Percentiles rank a stretch among this genome's conserved stretches.
Evolutionary conservation across 768 basidiomycete species (phyloP).

Genomic region (Tricholoma flavovirens): DNA sequence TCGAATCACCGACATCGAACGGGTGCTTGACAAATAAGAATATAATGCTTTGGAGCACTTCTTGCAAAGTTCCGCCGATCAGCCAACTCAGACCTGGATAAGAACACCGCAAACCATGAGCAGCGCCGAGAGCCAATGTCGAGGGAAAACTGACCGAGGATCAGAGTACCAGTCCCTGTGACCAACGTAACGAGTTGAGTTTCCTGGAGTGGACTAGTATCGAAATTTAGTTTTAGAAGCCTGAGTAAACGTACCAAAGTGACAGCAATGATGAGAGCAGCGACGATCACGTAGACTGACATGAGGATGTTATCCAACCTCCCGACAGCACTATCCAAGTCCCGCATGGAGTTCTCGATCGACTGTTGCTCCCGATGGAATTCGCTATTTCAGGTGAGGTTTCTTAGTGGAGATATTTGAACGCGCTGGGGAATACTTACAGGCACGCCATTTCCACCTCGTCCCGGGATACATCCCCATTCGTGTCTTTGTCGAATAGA

Average conservation of each 20-base stretch:
- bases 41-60: constrained; percentile 80
- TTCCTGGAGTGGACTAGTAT: constrained; percentile 39
- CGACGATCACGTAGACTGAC: constrained; percentile 68
- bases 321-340: constrained; percentile 86
- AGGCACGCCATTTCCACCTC: constrained; percentile 73
- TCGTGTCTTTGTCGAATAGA: constrained; percentile 65
- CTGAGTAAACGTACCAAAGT: constrained; percentile 49
- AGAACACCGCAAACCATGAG: constrained; percentile 2
- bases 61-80: constrained; percentile 74
- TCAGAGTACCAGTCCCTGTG: constrained; percentile 64
- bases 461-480: constrained; percentile 66
- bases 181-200: constrained; percentile 68
- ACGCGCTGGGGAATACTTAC: constrained; percentile 29
- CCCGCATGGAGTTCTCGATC: constrained; percentile 81
- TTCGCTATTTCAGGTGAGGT: constrained; percentile 40
- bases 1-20: constrained; percentile 76
- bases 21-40: constrained; percentile 89
- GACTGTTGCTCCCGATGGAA: constrained; percentile 82
- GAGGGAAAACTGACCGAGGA: constrained; percentile 34
- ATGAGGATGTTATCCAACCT: constrained; percentile 84
- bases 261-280: constrained; percentile 77
- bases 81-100: constrained; percentile 74
- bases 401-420: background rate
- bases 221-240: constrained; percentile 2
- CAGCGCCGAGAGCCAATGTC: background rate